These are phyloP conservation scores for Plectosphaerella cucumerina DNA, from an alignment of 2,329 filamentous ascomycete genomes.

Conservation along the genomic window DNA sequence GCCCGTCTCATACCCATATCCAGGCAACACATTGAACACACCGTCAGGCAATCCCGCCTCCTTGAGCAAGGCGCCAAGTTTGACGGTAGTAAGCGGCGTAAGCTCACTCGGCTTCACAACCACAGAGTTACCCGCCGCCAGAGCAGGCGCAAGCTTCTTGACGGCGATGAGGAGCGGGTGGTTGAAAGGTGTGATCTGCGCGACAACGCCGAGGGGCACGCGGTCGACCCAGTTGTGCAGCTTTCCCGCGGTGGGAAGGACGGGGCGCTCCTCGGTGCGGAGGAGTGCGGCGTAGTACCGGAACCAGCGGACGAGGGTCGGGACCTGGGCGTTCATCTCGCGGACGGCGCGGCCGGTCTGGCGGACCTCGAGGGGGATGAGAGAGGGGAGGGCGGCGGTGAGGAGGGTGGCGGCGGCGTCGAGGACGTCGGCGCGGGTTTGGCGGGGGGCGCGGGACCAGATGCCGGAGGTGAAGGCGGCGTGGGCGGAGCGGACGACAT, in stretches of 20 bases:
- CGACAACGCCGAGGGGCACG: conserved; percentile 54
- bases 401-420: conserved; percentile 56
- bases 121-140: conserved; percentile 56
- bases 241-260: conserved; percentile 60
- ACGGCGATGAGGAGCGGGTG: conserved; percentile 54
- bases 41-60: conserved; percentile 68
- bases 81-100: conserved; percentile 57
- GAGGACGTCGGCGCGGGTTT: conserved; percentile 57
- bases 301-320: conserved; percentile 64
- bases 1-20: conserved; percentile 48
- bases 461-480: conserved; percentile 42
- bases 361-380: conserved; percentile 60
- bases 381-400: conserved; percentile 41
- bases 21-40: conserved; percentile 60
- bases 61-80: conserved; percentile 55
- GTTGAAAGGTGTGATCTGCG: conserved; percentile 55
- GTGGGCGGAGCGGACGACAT: conserved; percentile 36
- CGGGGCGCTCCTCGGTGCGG: conserved; percentile 61
- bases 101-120: conserved; percentile 61
- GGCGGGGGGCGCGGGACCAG: conserved; percentile 54
- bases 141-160: conserved; percentile 57
- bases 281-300: conserved; percentile 66
- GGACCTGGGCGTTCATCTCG: conserved; percentile 68
- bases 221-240: conserved; percentile 53
- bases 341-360: conserved; percentile 66